Evolutionary conservation across 2,329 filamentous ascomycete genomes (phyloP).

Genomic region (Cercospora sp.): DNA sequence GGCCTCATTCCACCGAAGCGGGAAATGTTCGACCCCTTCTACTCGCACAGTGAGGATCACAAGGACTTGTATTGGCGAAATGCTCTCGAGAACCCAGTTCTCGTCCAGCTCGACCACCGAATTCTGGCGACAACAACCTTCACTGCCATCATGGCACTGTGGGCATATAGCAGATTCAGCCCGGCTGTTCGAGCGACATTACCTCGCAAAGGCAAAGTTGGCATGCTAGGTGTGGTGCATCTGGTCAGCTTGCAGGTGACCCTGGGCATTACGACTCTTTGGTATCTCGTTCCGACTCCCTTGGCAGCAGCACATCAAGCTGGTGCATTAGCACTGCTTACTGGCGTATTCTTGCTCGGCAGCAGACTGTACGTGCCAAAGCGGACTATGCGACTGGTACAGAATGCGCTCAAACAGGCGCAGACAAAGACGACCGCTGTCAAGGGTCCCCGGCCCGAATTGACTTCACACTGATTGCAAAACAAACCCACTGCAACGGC

Average conservation of each 20-base stretch:
- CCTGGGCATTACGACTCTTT: conserved; percentile 84
- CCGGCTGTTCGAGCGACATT: conserved; percentile 61
- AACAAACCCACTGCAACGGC: neutral
- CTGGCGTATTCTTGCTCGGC: conserved; percentile 76
- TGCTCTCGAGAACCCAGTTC: conserved; percentile 92
- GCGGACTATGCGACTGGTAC: conserved; percentile 34
- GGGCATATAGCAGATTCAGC: conserved; percentile 73
- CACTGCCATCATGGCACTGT: conserved; percentile 74
- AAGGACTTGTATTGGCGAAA: conserved; percentile 96
- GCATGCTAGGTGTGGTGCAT: conserved; percentile 77
- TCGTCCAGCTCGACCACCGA: conserved; percentile 94
- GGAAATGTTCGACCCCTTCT: conserved; percentile 84
- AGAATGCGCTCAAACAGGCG: conserved; percentile 28
- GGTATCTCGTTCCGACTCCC: conserved; percentile 89
- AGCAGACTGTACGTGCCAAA: conserved; percentile 74
- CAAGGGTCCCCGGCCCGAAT: neutral
- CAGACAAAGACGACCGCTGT: conserved; percentile 8
- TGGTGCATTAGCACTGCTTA: conserved; percentile 80
- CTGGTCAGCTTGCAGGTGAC: conserved; percentile 78
- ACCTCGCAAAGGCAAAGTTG: conserved; percentile 65
- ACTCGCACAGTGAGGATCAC: conserved; percentile 73
- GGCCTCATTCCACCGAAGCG: conserved; percentile 76
- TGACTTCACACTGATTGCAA: neutral
- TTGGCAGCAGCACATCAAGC: conserved; percentile 92
- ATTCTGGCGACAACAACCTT: conserved; percentile 90